Evolutionary conservation across 805 yeast genomes (phyloP).

Genomic region (Saccharomycopsis sp.): DNA sequence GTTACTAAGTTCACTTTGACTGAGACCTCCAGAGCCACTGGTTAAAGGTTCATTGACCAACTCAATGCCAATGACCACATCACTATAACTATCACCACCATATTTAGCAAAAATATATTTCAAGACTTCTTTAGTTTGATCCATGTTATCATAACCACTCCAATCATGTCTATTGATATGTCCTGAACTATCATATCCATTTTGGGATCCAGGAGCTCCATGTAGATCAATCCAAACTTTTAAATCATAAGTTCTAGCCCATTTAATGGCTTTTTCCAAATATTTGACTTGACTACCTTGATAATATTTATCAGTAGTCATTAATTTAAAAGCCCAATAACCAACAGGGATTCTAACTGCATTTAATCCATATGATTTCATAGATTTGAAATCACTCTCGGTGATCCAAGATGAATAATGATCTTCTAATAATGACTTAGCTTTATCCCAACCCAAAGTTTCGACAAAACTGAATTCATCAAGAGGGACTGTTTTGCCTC

Average conservation of each 20-base stretch:
- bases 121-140: slow-evolving; percentile 41
- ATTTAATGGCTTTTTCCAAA: slow-evolving; percentile 51
- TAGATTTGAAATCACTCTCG: slow-evolving; percentile 45
- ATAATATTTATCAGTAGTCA: slow-evolving; percentile 48
- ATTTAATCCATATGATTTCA: slow-evolving; percentile 46
- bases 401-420: slow-evolving; percentile 54
- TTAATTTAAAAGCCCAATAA: slow-evolving; percentile 51
- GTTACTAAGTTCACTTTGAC: slow-evolving; percentile 40
- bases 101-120: slow-evolving; percentile 41
- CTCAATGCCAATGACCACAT: slow-evolving; percentile 58
- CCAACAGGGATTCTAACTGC: slow-evolving; percentile 70
- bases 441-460: slow-evolving; percentile 36
- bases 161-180: slow-evolving; percentile 39
- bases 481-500: slow-evolving; percentile 34
- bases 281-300: slow-evolving; percentile 50
- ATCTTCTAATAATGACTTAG: slow-evolving; percentile 30
- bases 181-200: slow-evolving; percentile 80
- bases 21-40: slow-evolving; percentile 38
- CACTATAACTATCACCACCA: slow-evolving; percentile 36
- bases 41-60: slow-evolving; percentile 66
- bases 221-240: slow-evolving; percentile 71
- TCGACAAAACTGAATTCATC: slow-evolving; percentile 52
- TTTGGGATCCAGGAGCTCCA: slow-evolving; percentile 77
- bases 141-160: slow-evolving; percentile 33
- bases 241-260: slow-evolving; percentile 55